Percentiles rank a stretch among this genome's conserved stretches.
phyloP scores from a whole-genome alignment of 2,329 filamentous ascomycete genomes.

The Aureobasidium leucospermi region DNA sequence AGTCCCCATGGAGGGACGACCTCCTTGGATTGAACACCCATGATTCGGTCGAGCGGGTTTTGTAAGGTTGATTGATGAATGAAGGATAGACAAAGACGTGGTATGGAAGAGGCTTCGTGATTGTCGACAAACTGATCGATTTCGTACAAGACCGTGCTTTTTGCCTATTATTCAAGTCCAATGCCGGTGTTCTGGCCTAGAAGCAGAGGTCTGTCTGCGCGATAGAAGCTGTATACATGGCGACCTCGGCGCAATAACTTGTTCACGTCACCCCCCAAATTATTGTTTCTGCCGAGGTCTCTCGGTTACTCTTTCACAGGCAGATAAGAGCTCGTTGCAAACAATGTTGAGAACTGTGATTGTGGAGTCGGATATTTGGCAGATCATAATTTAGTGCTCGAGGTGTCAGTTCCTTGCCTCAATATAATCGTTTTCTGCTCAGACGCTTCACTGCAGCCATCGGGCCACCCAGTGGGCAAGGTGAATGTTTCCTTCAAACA shows the following conservation, averaged over 20 bases:
- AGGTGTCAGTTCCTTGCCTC: too few species aligned
- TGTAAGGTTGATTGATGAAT: neutral
- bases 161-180: neutral
- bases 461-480: too few species aligned
- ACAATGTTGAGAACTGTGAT: neutral
- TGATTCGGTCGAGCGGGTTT: constrained; percentile 21
- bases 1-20: constrained; percentile 84
- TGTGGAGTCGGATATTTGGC: too few species aligned
- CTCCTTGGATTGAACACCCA: constrained; percentile 57
- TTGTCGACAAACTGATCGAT: neutral
- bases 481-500: too few species aligned
- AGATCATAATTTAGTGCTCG: too few species aligned
- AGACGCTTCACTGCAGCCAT: too few species aligned
- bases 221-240: neutral
- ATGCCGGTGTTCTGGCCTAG: neutral
- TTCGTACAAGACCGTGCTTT: neutral
- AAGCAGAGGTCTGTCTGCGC: neutral
- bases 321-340: neutral
- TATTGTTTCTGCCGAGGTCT: constrained; percentile 4
- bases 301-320: constrained; percentile 6
- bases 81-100: neutral
- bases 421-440: too few species aligned
- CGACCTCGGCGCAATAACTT: neutral
- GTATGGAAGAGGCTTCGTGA: neutral
- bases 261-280: constrained; percentile 8